phyloP scores from a whole-genome alignment of 192 early-diverging fungal genomes.

The Geranomyces variabilis region DNA sequence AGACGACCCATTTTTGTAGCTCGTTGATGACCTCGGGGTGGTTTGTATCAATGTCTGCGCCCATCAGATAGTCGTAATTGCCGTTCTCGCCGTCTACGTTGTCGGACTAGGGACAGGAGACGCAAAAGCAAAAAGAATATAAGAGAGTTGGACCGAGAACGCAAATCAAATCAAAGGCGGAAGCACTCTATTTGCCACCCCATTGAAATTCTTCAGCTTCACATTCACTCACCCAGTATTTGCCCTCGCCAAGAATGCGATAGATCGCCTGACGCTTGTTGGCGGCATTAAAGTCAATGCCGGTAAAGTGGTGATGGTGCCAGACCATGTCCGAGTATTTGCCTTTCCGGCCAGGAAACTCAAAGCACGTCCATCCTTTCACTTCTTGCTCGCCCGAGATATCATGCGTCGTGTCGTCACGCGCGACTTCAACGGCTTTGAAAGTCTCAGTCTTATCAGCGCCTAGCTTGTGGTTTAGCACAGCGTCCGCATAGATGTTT shows the following conservation, averaged over 20 bases:
- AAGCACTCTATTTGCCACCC: no score
- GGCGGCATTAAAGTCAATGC: constrained; percentile 50
- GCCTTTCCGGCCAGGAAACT: constrained; percentile 40
- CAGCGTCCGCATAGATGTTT: constrained; percentile 46
- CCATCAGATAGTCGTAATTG: constrained; percentile 57
- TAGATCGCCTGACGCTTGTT: constrained; percentile 45
- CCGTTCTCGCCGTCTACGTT: constrained; percentile 52
- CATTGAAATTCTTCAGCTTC: no score
- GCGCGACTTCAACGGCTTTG: constrained; percentile 43
- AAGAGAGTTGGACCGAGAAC: neutral
- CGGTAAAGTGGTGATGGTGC: constrained; percentile 46
- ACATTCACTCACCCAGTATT: constrained; percentile 41
- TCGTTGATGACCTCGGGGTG: constrained; percentile 20
- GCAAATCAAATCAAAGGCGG: neutral
- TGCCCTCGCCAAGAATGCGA: constrained; percentile 49
- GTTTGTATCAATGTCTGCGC: constrained; percentile 40
- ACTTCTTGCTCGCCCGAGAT: constrained; percentile 44
- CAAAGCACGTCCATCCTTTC: constrained; percentile 48
- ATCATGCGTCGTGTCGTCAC: constrained; percentile 44
- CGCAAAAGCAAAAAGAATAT: no score
- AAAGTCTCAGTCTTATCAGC: constrained; percentile 50
- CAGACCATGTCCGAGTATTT: constrained; percentile 51
- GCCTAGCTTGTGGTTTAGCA: constrained; percentile 51
- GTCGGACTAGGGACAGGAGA: no score
- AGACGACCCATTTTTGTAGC: constrained; percentile 28